Evolutionary conservation across 2,329 filamentous ascomycete species (phyloP).

Genomic region (Apiospora pterosperma): DNA sequence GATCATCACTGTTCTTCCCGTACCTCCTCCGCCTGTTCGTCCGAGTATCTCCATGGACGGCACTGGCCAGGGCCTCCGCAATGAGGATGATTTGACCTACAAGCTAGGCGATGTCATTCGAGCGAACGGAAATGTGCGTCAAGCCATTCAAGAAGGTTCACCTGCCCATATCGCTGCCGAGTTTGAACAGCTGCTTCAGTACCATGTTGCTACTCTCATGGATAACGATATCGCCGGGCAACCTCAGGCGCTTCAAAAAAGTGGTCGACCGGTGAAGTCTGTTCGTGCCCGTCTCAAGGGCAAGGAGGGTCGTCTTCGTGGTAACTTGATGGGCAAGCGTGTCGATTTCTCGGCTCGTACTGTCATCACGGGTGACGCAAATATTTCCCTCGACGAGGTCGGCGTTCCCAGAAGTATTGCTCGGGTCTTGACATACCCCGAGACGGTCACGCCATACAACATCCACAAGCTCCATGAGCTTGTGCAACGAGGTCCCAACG

Average conservation of each 20-base stretch:
- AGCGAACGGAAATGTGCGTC: conserved; percentile 90
- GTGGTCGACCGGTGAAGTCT: conserved; percentile 91
- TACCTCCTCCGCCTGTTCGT: conserved; percentile 91
- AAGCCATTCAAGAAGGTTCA: conserved; percentile 87
- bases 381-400: conserved; percentile 93
- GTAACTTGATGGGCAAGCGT: conserved; percentile 99
- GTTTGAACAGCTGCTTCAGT: conserved; percentile 89
- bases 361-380: conserved; percentile 98
- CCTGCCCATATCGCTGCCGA: conserved; percentile 88
- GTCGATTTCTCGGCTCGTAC: conserved; percentile 99
- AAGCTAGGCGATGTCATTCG: conserved; percentile 98
- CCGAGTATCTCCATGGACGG: conserved; percentile 98
- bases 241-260: conserved; percentile 94
- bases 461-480: conserved; percentile 86
- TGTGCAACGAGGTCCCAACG: conserved; percentile 89
- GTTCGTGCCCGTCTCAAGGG: conserved; percentile 97
- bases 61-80: conserved; percentile 84
- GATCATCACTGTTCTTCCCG: conserved; percentile 90
- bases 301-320: conserved; percentile 95
- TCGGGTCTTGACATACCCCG: conserved; percentile 88
- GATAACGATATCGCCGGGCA: conserved; percentile 98
- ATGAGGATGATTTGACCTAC: conserved; percentile 98
- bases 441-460: conserved; percentile 97
- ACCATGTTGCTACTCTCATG: conserved; percentile 99
- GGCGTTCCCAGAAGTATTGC: conserved; percentile 95